Conservation (phyloP, 495 filamentous ascomycete genomes). For the Corynascus novoguineensis region DNA sequence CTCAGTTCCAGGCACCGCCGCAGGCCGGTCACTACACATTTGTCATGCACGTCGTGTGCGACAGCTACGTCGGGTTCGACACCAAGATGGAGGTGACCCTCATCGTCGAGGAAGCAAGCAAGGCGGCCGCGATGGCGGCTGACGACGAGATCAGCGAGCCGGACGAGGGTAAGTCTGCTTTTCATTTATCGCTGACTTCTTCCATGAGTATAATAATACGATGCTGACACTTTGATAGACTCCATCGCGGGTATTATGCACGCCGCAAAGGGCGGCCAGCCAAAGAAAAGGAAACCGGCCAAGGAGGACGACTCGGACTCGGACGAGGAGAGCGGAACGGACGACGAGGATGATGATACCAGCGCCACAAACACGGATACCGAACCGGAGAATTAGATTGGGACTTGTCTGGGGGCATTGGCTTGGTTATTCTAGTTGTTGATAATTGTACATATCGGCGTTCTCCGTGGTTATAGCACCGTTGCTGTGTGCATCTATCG, state of each 20-base stretch:
- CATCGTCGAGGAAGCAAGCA: slow-evolving; percentile 82
- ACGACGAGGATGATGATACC: slow-evolving; percentile 70
- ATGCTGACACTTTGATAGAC: slow-evolving; percentile 53
- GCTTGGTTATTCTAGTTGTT: slow-evolving; percentile 1
- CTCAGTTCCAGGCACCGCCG: slow-evolving; percentile 94
- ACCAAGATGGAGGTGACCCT: slow-evolving; percentile 82
- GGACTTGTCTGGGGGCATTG: not conserved
- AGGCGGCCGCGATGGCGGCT: slow-evolving; percentile 70
- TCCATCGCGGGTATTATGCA: slow-evolving; percentile 94
- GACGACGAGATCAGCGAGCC: slow-evolving; percentile 96
- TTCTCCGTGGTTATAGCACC: not conserved
- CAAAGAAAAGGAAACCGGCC: slow-evolving; percentile 45
- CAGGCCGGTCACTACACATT: slow-evolving; percentile 90
- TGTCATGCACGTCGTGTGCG: slow-evolving; percentile 83
- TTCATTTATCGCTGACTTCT: not conserved
- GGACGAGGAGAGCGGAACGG: slow-evolving; percentile 82
- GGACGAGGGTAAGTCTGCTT: slow-evolving; percentile 73
- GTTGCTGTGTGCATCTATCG: not conserved
- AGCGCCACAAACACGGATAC: slow-evolving; percentile 80
- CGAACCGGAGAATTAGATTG: slow-evolving; percentile 50
- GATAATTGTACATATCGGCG: slow-evolving; percentile 11
- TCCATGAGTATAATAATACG: slow-evolving; percentile 11
- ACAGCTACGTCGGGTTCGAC: slow-evolving; percentile 91
- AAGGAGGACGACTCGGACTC: slow-evolving; percentile 56
- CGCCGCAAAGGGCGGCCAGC: slow-evolving; percentile 60